Conservation (phyloP, 2,329 filamentous ascomycete species). For the Microdochium bolleyi region DNA sequence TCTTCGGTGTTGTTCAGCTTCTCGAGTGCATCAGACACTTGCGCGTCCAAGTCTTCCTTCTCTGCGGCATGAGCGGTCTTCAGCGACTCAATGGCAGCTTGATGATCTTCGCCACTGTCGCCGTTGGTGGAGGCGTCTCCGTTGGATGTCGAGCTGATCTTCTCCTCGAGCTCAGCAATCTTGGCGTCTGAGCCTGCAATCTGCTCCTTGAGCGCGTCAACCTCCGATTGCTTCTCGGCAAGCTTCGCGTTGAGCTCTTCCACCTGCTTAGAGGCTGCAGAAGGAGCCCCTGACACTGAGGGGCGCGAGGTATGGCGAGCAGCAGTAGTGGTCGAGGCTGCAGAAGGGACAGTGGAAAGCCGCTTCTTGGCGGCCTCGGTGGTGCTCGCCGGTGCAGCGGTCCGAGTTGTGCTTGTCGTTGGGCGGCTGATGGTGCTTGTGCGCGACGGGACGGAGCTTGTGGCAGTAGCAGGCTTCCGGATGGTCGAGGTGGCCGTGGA, state of each 20-base stretch:
- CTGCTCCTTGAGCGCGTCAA: conserved; percentile 48
- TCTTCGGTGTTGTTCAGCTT: conserved; percentile 43
- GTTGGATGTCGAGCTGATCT: conserved; percentile 33
- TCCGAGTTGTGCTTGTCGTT: conserved; percentile 24
- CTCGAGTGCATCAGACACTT: conserved; percentile 39
- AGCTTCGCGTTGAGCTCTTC: conserved; percentile 55
- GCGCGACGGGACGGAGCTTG: conserved; percentile 18
- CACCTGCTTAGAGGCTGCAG: conserved; percentile 42
- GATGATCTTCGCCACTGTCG: conserved; percentile 31
- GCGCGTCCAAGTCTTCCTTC: conserved; percentile 35
- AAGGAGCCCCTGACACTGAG: conserved; percentile 26
- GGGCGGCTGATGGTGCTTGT: conserved; percentile 25
- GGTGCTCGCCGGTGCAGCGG: conserved; percentile 20
- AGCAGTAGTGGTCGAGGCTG: conserved; percentile 25
- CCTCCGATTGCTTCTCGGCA: conserved; percentile 47
- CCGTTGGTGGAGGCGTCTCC: conserved; percentile 28
- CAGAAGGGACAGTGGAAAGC: conserved; percentile 40
- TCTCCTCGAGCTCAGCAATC: conserved; percentile 43
- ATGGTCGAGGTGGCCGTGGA: conserved; percentile 17
- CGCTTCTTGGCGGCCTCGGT: conserved; percentile 43
- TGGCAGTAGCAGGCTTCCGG: conserved; percentile 17
- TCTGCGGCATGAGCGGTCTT: conserved; percentile 42
- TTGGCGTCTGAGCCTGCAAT: conserved; percentile 48
- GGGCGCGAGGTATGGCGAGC: conserved; percentile 33
- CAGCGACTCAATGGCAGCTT: conserved; percentile 37